phyloP scores from a whole-genome alignment of 2,329 filamentous ascomycete species.

The Colletotrichum endophyticum region DNA sequence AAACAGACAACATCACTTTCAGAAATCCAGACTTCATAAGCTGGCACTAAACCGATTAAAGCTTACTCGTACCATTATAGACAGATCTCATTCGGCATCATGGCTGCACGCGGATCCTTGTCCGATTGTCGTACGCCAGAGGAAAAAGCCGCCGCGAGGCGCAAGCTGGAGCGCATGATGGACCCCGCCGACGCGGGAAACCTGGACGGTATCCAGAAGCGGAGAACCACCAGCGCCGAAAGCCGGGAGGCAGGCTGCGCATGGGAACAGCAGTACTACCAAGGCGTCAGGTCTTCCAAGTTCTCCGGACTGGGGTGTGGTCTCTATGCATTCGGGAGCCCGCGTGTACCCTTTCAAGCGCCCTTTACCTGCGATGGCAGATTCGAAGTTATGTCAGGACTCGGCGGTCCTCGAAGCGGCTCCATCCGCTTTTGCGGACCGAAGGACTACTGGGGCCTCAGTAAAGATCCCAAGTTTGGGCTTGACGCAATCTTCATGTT shows the following conservation, averaged over 20 bases:
- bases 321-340: not conserved
- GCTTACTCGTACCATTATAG: not conserved
- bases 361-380: not conserved
- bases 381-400: not conserved
- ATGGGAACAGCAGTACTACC: not conserved
- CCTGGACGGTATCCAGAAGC: not conserved
- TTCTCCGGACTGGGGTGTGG: not conserved
- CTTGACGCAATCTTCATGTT: not conserved
- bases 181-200: not conserved
- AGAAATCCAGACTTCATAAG: not conserved
- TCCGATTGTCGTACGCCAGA: not conserved
- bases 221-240: not conserved
- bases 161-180: not conserved
- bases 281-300: not conserved
- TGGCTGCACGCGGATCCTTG: not conserved
- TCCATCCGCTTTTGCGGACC: not conserved
- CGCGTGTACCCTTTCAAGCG: not conserved
- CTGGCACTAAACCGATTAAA: rapidly evolving
- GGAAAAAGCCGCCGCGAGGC: not conserved
- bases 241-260: not conserved
- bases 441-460: not conserved
- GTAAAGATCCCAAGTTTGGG: no score
- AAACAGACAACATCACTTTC: not conserved
- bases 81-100: not conserved
- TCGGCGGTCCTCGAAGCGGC: not conserved